Conservation (phyloP, 2,329 filamentous ascomycete species). For the Bipolaris sorokiniana region DNA sequence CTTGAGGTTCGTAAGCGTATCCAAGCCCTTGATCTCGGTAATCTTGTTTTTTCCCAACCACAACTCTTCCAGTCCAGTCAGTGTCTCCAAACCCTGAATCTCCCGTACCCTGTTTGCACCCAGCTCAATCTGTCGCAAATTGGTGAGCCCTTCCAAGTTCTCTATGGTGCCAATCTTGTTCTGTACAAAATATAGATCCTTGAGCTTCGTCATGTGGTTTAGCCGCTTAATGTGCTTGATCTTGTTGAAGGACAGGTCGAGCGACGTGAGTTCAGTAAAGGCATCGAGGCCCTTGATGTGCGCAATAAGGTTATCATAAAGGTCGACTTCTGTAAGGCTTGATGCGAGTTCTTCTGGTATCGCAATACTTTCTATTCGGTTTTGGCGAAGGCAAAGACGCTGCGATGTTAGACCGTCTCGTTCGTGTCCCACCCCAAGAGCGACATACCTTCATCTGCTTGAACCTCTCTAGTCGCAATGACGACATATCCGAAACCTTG, state of each 20-base stretch:
- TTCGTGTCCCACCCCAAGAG: background rate
- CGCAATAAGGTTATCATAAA: slow-evolving; percentile 94
- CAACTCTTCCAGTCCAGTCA: slow-evolving; percentile 81
- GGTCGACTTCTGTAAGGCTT: slow-evolving; percentile 81
- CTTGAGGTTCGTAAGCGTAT: slow-evolving; percentile 76
- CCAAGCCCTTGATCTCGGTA: slow-evolving; percentile 76
- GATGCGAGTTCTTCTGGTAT: slow-evolving; percentile 70
- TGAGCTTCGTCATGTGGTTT: slow-evolving; percentile 75
- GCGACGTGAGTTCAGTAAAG: slow-evolving; percentile 73
- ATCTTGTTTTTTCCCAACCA: slow-evolving; percentile 99
- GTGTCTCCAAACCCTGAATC: slow-evolving; percentile 80
- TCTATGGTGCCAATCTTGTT: slow-evolving; percentile 94
- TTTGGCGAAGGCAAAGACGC: slow-evolving; percentile 89
- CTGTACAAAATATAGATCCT: slow-evolving; percentile 88
- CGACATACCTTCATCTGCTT: slow-evolving; percentile 65
- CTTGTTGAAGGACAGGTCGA: slow-evolving; percentile 98
- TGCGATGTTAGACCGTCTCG: slow-evolving; percentile 35
- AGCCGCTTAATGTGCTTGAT: slow-evolving; percentile 97
- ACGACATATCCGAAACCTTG: slow-evolving; percentile 77
- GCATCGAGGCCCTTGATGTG: slow-evolving; percentile 84
- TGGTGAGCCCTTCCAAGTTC: slow-evolving; percentile 74
- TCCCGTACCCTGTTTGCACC: slow-evolving; percentile 91
- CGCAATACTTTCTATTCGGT: slow-evolving; percentile 80
- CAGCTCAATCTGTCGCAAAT: slow-evolving; percentile 83
- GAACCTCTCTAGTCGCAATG: slow-evolving; percentile 84